Evolutionary conservation across 495 filamentous ascomycete species (phyloP), one percentile per base, ranked within the genome.

Genomic region (Hypoxylon lienhwacheense): DNA sequence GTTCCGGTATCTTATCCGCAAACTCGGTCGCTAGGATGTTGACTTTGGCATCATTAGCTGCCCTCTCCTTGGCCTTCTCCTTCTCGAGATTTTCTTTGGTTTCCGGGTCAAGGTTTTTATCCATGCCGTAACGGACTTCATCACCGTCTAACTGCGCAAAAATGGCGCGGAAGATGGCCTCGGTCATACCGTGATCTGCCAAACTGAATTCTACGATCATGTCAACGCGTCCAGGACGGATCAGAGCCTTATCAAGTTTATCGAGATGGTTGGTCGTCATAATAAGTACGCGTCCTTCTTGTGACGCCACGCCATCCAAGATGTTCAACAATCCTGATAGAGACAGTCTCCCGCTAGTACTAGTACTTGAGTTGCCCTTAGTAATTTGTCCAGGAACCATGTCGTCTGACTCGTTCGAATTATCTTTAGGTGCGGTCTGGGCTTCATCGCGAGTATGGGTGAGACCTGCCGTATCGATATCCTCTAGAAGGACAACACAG

Each of bases 181-280:
- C 59, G 4, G 62, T 65, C 87, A 80, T 61, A 7, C 53, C 66
- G 0, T 64, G 55, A 48, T 73, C 73, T 1, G 83, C 79, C 7
- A 73, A 69, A 42, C 76, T 76, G 57, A 91, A 91, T 26, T 79
- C 70, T 44, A 91, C 76, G 20, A 78, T 81, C 80, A 88, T 82
- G 59, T 93, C 89, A 6, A 93, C 84, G 11, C 89, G 80, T 0
- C 89, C 88, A 7, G 86, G 86, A 0, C 89, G 82, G 45, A 90
- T 84, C 2, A 93, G 76, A 0, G 89, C 88, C 28, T 82, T 74
- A 58, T 93, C 89, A 0, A 93, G 76, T 53, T 85, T 85, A 25
- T 91, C 85, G 0, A 82, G 61, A 60, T 90, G 85, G 60, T 93
- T 93, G 35, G 89, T 90, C 2, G 88, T 91, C 87, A 93, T 91